phyloP scores from a whole-genome alignment of 164 flowering plant species.

The grape (Vitis vinifera) region DNA sequence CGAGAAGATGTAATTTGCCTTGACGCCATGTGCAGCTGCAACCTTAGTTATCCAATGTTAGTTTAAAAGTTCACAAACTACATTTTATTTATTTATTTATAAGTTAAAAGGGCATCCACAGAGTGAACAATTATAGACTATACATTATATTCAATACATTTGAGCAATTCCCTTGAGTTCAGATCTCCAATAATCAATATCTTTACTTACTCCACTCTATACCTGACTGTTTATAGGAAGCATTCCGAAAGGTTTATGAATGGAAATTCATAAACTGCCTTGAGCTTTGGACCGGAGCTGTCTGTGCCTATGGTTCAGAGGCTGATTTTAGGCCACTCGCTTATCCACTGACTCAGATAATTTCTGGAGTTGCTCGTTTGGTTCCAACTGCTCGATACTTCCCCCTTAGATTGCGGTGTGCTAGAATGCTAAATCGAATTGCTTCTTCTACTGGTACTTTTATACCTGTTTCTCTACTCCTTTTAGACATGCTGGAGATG shows the following conservation, averaged over 20 bases:
- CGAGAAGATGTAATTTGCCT: background rate
- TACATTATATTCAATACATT: too few relatives aligned
- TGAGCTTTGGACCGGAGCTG: conserved; percentile 92
- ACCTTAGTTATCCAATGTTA: too few relatives aligned
- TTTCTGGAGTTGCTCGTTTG: conserved; percentile 80
- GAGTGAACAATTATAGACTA: too few relatives aligned
- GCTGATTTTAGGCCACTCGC: conserved; percentile 78
- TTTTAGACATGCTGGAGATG: conserved; percentile 92
- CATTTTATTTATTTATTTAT: too few relatives aligned
- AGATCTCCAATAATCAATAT: background rate
- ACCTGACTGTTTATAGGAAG: conserved; percentile 46
- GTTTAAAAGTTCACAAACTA: too few relatives aligned
- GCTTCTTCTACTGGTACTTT: conserved; percentile 73
- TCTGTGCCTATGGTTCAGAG: conserved; percentile 74
- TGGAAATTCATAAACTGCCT: conserved; percentile 97
- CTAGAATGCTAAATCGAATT: conserved; percentile 87
- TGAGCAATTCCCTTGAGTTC: too few relatives aligned
- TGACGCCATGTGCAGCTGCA: too few relatives aligned
- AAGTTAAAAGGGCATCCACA: too few relatives aligned
- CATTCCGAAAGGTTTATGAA: conserved; percentile 80
- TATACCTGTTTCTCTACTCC: conserved; percentile 80
- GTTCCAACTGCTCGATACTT: conserved; percentile 90
- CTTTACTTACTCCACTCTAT: background rate
- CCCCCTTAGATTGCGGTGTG: conserved; percentile 87
- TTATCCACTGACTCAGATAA: conserved; percentile 87